phyloP scores from a whole-genome alignment of 805 yeast species.

The Kluyveromyces wickerhamii region DNA sequence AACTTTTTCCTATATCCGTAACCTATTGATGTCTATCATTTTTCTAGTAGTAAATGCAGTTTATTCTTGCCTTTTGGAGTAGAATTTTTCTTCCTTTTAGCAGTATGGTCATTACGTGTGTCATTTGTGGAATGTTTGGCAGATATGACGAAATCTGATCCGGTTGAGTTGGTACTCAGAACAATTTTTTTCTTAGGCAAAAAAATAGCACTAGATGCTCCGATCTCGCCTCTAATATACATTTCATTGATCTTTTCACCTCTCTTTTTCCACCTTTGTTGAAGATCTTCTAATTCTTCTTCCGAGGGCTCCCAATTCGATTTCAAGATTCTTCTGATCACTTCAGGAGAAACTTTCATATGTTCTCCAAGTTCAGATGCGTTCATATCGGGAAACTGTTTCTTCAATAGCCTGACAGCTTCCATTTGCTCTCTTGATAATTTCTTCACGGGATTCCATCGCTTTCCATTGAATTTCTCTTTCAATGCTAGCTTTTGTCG shows the following conservation, averaged over 20 bases:
- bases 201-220: background rate
- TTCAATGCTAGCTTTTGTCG: slow-evolving; percentile 56
- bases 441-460: slow-evolving; percentile 62
- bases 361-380: slow-evolving; percentile 51
- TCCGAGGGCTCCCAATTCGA: slow-evolving; percentile 67
- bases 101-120: no score
- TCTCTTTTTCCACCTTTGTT: slow-evolving; percentile 47
- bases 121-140: no score
- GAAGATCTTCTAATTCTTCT: slow-evolving; percentile 38
- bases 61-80: background rate
- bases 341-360: slow-evolving; percentile 73
- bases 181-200: slow-evolving; percentile 1
- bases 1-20: no score
- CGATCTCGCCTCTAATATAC: slow-evolving; percentile 8
- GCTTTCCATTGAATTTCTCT: slow-evolving; percentile 49
- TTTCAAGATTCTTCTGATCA: slow-evolving; percentile 68
- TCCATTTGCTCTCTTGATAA: slow-evolving; percentile 64
- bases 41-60: background rate
- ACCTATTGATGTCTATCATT: no score
- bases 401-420: slow-evolving; percentile 49
- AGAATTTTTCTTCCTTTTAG: no score
- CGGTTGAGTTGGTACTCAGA: slow-evolving; percentile 6
- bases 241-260: slow-evolving; percentile 33
- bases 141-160: slow-evolving; percentile 9
- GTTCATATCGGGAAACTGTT: slow-evolving; percentile 50